Conservation (phyloP, 139 green algal genomes). For the Marvania coccoides region DNA sequence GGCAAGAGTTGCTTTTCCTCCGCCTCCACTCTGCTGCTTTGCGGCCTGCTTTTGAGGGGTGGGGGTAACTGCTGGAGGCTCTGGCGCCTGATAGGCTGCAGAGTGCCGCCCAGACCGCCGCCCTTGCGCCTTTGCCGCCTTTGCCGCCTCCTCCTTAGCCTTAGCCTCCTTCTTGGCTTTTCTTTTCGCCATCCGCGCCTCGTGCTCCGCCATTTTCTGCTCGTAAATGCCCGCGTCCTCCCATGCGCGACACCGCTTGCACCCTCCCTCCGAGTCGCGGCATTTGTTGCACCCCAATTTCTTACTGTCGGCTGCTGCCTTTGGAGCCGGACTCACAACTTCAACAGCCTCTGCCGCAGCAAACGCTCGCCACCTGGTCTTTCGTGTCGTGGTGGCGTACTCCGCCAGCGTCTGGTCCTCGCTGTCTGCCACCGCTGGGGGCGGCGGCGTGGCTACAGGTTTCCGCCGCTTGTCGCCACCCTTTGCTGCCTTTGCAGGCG, state of each 20-base stretch:
- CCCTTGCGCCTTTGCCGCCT: too few species aligned
- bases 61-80: background rate
- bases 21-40: too few species aligned
- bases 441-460: background rate
- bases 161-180: too few species aligned
- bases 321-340: background rate
- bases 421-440: background rate
- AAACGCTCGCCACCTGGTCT: background rate
- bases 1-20: too few species aligned
- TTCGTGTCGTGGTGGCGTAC: background rate
- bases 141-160: too few species aligned
- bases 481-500: background rate
- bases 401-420: background rate
- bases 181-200: too few species aligned
- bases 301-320: background rate
- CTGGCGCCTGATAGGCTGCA: background rate
- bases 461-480: background rate
- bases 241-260: slow-evolving; percentile 4
- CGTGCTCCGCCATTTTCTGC: background rate
- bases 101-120: background rate
- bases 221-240: background rate
- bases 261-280: background rate
- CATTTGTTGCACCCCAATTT: slow-evolving; percentile 29
- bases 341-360: background rate
- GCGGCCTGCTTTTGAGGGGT: too few species aligned